These are phyloP conservation scores for Halteria grandinella DNA, from an alignment of 73 alveolate genomes.

Conservation along the genomic window DNA sequence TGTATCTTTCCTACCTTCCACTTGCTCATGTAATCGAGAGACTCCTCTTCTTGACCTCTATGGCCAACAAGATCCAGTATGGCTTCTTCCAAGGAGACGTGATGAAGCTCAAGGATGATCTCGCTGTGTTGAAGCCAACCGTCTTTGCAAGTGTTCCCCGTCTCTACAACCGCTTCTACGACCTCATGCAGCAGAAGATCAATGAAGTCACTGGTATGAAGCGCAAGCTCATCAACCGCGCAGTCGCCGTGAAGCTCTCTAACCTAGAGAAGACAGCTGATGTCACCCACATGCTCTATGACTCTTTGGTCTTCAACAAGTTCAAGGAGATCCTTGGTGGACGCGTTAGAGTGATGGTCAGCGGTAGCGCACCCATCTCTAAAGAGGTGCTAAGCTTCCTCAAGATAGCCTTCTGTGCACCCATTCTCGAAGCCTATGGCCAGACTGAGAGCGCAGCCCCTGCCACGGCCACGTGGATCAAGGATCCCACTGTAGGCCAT, in stretches of 20 bases:
- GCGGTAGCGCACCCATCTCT: constrained; percentile 97
- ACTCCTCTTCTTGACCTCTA: constrained; percentile 57
- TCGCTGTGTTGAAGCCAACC: constrained; percentile 92
- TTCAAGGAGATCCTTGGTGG: constrained; percentile 87
- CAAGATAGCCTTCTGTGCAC: constrained; percentile 76
- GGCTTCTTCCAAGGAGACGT: constrained; percentile 94
- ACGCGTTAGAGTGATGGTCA: constrained; percentile 81
- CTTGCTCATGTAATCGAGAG: constrained; percentile 94
- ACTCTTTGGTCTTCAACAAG: constrained; percentile 77
- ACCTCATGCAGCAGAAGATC: constrained; percentile 75
- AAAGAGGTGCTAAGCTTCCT: constrained; percentile 82
- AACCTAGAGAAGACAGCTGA: constrained; percentile 63
- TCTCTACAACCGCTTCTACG: constrained; percentile 89
- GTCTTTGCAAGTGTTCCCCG: constrained; percentile 97
- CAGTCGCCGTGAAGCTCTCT: constrained; percentile 70
- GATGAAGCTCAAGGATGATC: constrained; percentile 83
- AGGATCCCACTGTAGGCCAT: constrained; percentile 80
- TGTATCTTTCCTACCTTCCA: constrained; percentile 86
- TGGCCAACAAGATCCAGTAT: constrained; percentile 68
- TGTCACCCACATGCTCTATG: constrained; percentile 78
- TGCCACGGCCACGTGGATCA: constrained; percentile 58
- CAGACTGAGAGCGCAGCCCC: constrained; percentile 94
- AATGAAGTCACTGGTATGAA: constrained; percentile 74
- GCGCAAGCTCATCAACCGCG: constrained; percentile 75
- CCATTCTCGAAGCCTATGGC: constrained; percentile 92